A percentile compares a stretch with the other conserved stretches of the same genome.
Evolutionary conservation across 2,329 filamentous ascomycete genomes (phyloP).

Genomic region (Sordariomycetes sp.): DNA sequence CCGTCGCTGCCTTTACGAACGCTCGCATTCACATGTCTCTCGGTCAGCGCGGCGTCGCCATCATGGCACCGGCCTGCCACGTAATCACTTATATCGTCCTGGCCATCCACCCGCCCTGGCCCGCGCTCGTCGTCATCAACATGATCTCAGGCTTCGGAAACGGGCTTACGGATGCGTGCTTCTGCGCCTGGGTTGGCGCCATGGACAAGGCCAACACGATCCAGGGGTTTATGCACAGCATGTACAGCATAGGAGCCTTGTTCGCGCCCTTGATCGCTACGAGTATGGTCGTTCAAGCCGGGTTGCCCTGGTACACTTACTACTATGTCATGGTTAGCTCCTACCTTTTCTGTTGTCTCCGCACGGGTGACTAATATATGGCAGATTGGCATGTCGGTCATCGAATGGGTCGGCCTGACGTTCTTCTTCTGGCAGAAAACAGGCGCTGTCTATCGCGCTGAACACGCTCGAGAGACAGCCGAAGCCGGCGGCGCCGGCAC

Average conservation of each 20-base stretch:
- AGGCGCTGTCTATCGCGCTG: constrained; percentile 39
- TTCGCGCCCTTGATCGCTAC: constrained; percentile 58
- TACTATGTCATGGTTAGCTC: constrained; percentile 61
- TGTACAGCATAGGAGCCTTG: constrained; percentile 57
- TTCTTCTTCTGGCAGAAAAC: constrained; percentile 52
- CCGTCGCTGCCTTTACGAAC: constrained; percentile 49
- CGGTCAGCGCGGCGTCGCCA: constrained; percentile 58
- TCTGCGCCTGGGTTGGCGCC: constrained; percentile 44
- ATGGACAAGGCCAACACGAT: constrained; percentile 62
- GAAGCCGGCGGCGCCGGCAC: constrained; percentile 18
- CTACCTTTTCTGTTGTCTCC: background rate
- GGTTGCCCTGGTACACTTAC: constrained; percentile 56
- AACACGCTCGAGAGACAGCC: constrained; percentile 18
- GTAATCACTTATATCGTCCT: constrained; percentile 52
- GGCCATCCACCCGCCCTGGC: constrained; percentile 54
- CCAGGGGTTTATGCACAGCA: constrained; percentile 55
- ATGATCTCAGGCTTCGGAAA: constrained; percentile 59
- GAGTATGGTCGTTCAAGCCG: constrained; percentile 51
- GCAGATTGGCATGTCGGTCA: constrained; percentile 32
- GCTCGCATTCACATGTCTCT: constrained; percentile 48
- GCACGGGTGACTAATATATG: background rate
- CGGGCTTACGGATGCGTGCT: constrained; percentile 47
- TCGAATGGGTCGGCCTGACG: constrained; percentile 45
- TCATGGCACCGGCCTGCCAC: constrained; percentile 53
- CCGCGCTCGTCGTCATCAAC: constrained; percentile 53